Percentiles rank a stretch among this genome's conserved stretches.
Evolutionary conservation across 208 protist genomes (phyloP).

Genomic region (Trypanosoma avium): DNA sequence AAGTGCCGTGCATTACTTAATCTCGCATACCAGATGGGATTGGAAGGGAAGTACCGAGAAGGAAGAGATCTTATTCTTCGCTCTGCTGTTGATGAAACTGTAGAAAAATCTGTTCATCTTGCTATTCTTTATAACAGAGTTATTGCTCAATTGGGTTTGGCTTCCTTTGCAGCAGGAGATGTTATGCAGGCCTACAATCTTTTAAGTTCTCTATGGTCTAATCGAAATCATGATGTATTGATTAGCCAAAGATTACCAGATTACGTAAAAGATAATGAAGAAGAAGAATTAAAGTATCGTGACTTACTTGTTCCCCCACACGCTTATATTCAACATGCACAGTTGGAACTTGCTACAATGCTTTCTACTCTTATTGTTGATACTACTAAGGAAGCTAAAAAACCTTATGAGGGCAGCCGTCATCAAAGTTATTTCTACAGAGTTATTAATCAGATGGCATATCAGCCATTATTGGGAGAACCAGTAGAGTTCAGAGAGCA

Average conservation of each 20-base stretch:
- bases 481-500: slow-evolving; percentile 67
- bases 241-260: slow-evolving; percentile 60
- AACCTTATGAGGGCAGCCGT: slow-evolving; percentile 72
- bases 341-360: slow-evolving; percentile 75
- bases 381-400: slow-evolving; percentile 72
- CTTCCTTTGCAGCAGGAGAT: slow-evolving; percentile 71
- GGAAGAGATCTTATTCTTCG: slow-evolving; percentile 76
- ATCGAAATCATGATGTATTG: slow-evolving; percentile 52
- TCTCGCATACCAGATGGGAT: slow-evolving; percentile 79
- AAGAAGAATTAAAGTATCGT: slow-evolving; percentile 56
- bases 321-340: slow-evolving; percentile 52
- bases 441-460: slow-evolving; percentile 42
- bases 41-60: slow-evolving; percentile 68
- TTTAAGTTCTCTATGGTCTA: slow-evolving; percentile 58
- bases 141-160: slow-evolving; percentile 79
- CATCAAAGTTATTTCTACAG: slow-evolving; percentile 75
- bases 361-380: slow-evolving; percentile 78
- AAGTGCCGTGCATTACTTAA: slow-evolving; percentile 50
- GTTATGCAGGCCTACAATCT: slow-evolving; percentile 63
- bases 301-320: slow-evolving; percentile 62
- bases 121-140: slow-evolving; percentile 78
- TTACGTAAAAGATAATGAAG: slow-evolving; percentile 34
- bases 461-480: slow-evolving; percentile 51
- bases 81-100: slow-evolving; percentile 40
- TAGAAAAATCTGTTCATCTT: slow-evolving; percentile 38